Evolutionary conservation across 257 asterid genomes (phyloP).

Genomic region (Henckelia pumila): DNA sequence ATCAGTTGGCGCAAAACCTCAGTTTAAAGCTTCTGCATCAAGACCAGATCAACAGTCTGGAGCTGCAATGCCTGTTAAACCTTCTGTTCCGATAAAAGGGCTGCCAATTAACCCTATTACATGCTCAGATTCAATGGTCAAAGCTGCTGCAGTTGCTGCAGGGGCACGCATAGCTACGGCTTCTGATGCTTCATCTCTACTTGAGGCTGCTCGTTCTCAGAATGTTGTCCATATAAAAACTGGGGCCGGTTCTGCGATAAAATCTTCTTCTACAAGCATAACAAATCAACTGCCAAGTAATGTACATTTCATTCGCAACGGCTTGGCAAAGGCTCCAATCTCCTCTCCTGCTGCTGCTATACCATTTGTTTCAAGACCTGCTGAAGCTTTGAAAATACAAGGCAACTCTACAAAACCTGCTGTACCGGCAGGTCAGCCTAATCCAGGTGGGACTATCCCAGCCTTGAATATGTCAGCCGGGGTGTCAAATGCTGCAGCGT

Average conservation of each 20-base stretch:
- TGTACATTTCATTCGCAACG: conserved; percentile 70
- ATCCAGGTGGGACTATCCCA: conserved; percentile 26
- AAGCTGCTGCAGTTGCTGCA: conserved; percentile 55
- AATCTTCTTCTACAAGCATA: conserved; percentile 44
- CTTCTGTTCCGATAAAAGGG: conserved; percentile 31
- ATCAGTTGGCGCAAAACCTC: conserved; percentile 24
- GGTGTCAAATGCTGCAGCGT: conserved; percentile 21
- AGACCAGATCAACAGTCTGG: conserved; percentile 21
- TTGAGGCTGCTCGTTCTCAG: conserved; percentile 51
- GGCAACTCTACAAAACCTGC: conserved; percentile 37
- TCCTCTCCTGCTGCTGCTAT: conserved; percentile 35
- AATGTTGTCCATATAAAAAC: conserved; percentile 61
- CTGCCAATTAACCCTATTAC: conserved; percentile 28
- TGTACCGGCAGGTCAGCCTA: conserved; percentile 27
- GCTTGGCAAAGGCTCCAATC: conserved; percentile 53
- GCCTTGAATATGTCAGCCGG: conserved; percentile 22
- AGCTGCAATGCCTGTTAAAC: conserved; percentile 28
- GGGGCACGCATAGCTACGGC: conserved; percentile 51
- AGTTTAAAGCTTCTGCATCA: conserved; percentile 26
- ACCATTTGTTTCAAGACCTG: conserved; percentile 35
- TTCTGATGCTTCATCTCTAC: conserved; percentile 39
- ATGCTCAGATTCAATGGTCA: conserved; percentile 45
- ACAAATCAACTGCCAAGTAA: conserved; percentile 66
- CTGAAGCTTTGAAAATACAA: conserved; percentile 39
- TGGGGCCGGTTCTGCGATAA: conserved; percentile 44